Evolutionary conservation across 257 asterid genomes (phyloP).

Genomic region (Solanum chiquidenum): DNA sequence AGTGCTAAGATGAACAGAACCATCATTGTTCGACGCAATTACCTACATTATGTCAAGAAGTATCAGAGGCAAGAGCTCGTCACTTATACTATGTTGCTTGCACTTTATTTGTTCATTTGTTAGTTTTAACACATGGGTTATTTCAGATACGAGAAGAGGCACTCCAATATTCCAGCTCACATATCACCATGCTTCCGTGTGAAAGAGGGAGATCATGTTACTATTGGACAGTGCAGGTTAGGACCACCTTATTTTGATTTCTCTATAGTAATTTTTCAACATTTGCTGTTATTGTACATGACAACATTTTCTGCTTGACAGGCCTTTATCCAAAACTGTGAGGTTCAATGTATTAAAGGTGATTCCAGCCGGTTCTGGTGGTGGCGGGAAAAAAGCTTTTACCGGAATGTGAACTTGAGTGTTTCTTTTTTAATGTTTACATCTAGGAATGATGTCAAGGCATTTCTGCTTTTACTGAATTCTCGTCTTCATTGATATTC

Average conservation of each 20-base stretch:
- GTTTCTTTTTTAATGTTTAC: background rate
- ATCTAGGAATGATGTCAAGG: background rate
- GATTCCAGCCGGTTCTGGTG: conserved; percentile 35
- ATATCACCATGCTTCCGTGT: conserved; percentile 31
- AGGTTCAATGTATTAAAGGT: conserved; percentile 36
- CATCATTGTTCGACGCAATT: conserved; percentile 34
- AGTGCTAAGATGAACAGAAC: conserved; percentile 46
- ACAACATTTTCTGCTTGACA: background rate
- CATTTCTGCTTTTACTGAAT: background rate
- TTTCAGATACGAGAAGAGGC: conserved; percentile 37
- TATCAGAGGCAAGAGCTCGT: conserved; percentile 22
- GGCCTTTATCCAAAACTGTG: conserved; percentile 37
- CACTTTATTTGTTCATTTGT: background rate
- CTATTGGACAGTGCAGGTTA: conserved; percentile 38
- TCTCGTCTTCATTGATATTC: background rate
- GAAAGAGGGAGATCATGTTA: conserved; percentile 38
- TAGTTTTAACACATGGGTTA: background rate
- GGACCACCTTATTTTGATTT: background rate
- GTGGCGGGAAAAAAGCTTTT: conserved; percentile 17
- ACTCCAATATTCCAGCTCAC: conserved; percentile 38
- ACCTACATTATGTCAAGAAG: conserved; percentile 40
- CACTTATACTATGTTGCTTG: background rate
- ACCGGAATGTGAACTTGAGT: background rate
- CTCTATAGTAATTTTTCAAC: background rate
- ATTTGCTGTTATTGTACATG: background rate